Percentiles rank a stretch among this genome's conserved stretches.
phyloP scores from a whole-genome alignment of 495 filamentous ascomycete genomes.

The Cryomyces minteri region DNA sequence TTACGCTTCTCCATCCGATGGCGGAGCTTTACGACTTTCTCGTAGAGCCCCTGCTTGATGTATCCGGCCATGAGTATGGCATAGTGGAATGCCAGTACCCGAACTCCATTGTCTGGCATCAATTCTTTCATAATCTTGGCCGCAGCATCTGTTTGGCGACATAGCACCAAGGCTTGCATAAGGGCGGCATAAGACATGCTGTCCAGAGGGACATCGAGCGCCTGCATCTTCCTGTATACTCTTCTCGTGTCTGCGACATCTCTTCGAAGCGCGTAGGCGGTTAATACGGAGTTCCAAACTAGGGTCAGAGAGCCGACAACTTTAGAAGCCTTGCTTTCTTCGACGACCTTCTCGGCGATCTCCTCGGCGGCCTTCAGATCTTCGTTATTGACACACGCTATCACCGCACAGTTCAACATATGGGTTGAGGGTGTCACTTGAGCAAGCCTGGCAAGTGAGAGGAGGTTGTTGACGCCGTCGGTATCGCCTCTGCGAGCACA shows the following conservation, averaged over 20 bases:
- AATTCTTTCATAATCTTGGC: constrained; percentile 40
- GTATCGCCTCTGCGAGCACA: constrained; percentile 58
- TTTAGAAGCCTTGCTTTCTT: constrained; percentile 25
- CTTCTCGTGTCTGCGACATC: constrained; percentile 41
- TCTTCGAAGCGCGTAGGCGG: constrained; percentile 43
- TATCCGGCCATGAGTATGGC: constrained; percentile 55
- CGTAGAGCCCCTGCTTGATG: constrained; percentile 27
- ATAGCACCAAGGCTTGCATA: constrained; percentile 46
- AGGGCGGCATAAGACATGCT: constrained; percentile 54
- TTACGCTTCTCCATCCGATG: constrained; percentile 29
- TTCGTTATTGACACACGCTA: constrained; percentile 38
- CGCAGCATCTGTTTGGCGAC: constrained; percentile 44
- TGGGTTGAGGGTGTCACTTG: constrained; percentile 24
- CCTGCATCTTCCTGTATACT: constrained; percentile 43
- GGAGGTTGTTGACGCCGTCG: constrained; percentile 42
- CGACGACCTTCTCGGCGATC: constrained; percentile 20
- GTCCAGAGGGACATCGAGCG: constrained; percentile 37
- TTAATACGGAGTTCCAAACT: constrained; percentile 67
- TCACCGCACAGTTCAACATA: constrained; percentile 46
- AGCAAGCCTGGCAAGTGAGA: constrained; percentile 29
- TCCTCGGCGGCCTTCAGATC: constrained; percentile 9
- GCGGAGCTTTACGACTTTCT: constrained; percentile 33
- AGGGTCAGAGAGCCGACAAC: constrained; percentile 11
- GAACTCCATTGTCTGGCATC: constrained; percentile 36
- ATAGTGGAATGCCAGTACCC: constrained; percentile 51